Base-by-base conservation (phyloP, 2,329 filamentous ascomycete species). In the Cercospora beticola region DNA sequence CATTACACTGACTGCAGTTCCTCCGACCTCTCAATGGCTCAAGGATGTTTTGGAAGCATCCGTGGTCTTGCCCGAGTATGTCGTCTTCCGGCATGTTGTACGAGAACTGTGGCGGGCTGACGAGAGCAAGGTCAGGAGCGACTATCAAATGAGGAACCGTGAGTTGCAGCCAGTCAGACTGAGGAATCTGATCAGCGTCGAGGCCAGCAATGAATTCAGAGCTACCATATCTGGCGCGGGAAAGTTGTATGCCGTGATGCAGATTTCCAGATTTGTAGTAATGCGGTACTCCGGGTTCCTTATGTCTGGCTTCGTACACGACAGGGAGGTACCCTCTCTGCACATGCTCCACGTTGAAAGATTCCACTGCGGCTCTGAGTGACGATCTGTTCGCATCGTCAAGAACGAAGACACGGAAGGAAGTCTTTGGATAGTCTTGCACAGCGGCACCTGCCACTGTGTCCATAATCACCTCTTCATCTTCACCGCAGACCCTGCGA, bases 171-270 rank as follows among this genome's bases (percentile, higher is more conserved):
- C 87, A 90, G 59, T 86, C 79, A 64, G 80, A 81, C 75, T 89
- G 86, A 5, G 87, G 86, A 76, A 90, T 89, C 88, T 90, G 90
- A 75, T 90, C 88, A 21, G 87, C 88, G 74, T 90, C 88, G 46
- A 90, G 79, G 40, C 86, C 86, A n/a, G 87, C 87, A 75, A 89
- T 75, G 83, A 89, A 72, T 86, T 12, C 87, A 83, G 21, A 87
- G 77, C 56, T 52, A 30, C 57, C 57, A 52, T 62, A 61, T 61
- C n/a, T n/a, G 2, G 12, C 12, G 3, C 12, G 18, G 5, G 58
- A 66, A 3, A 64, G 28, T 2, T 36, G n/a, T n/a, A 70, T 62
- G 26, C 68, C 68, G 36, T 33, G 31, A 23, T 58, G 61, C 12
- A 71, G 43, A 52, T 71, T 71, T 14, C 68, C 65, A 16, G 70